Conservation (phyloP, 2,329 filamentous ascomycete genomes). For the Nakataea oryzae region DNA sequence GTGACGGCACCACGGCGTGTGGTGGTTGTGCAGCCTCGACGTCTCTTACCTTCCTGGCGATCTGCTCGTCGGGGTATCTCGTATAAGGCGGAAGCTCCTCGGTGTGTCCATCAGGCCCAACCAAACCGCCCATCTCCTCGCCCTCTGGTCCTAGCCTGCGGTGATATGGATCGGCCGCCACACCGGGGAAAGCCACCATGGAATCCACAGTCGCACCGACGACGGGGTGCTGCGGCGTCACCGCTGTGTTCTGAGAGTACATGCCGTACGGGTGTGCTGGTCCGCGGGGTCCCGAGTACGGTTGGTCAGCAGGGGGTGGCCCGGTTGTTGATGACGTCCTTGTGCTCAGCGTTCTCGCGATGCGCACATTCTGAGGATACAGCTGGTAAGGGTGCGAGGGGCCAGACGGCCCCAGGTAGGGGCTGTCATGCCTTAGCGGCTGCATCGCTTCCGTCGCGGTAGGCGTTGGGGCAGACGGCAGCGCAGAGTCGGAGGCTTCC, state of each 20-base stretch:
- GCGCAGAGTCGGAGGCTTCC: constrained; percentile 10
- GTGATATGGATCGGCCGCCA: constrained; percentile 52
- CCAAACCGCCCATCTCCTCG: constrained; percentile 77
- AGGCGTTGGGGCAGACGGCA: constrained; percentile 20
- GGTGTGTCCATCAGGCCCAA: constrained; percentile 78
- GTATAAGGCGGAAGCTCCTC: constrained; percentile 90
- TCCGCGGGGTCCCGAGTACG: constrained; percentile 49
- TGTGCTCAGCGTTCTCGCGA: constrained; percentile 61
- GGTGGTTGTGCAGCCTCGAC: not conserved
- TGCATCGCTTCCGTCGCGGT: constrained; percentile 24
- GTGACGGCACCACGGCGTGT: not conserved
- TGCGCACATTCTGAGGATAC: constrained; percentile 69
- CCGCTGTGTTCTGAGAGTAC: constrained; percentile 71
- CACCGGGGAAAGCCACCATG: constrained; percentile 66
- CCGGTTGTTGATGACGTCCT: constrained; percentile 36
- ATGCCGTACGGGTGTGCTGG: constrained; percentile 80
- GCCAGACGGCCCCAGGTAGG: constrained; percentile 58
- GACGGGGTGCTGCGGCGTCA: constrained; percentile 30
- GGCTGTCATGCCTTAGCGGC: constrained; percentile 35
- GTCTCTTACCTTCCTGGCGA: constrained; percentile 39
- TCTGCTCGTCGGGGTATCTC: constrained; percentile 70
- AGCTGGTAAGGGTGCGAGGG: constrained; percentile 79
- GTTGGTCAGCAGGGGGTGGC: constrained; percentile 18
- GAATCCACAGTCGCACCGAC: not conserved
- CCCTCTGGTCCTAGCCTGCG: constrained; percentile 67